Conservation (phyloP, 805 yeast genomes). For the Candida dajiaensis region DNA sequence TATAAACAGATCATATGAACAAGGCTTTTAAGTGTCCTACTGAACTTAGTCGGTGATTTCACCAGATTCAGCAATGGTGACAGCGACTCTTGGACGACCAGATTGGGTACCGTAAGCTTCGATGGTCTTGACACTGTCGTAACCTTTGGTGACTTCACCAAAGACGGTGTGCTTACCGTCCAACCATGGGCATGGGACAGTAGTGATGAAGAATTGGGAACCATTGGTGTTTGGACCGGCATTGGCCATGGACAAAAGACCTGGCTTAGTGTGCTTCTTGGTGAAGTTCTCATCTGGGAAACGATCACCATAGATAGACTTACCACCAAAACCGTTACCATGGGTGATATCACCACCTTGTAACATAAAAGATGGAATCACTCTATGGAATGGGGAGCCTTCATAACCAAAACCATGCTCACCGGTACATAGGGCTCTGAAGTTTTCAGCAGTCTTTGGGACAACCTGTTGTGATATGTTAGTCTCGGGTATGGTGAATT, state of each 20-base stretch:
- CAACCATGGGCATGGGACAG: slow-evolving; percentile 81
- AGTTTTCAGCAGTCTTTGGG: slow-evolving; percentile 95
- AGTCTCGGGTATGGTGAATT: background rate
- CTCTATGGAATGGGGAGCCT: slow-evolving; percentile 93
- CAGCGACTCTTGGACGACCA: slow-evolving; percentile 65
- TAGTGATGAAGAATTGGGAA: slow-evolving; percentile 94
- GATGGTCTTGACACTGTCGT: slow-evolving; percentile 78
- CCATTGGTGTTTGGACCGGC: slow-evolving; percentile 99
- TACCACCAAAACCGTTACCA: slow-evolving; percentile 97
- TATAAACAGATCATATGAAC: background rate
- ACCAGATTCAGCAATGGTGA: slow-evolving; percentile 56
- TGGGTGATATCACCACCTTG: slow-evolving; percentile 95
- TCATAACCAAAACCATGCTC: slow-evolving; percentile 94
- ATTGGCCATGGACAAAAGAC: slow-evolving; percentile 93
- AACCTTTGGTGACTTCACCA: slow-evolving; percentile 85
- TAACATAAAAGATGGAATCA: slow-evolving; percentile 95
- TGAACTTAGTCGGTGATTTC: slow-evolving; percentile 16
- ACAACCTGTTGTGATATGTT: slow-evolving; percentile 33
- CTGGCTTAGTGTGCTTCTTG: slow-evolving; percentile 72
- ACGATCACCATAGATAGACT: slow-evolving; percentile 76
- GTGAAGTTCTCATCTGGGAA: slow-evolving; percentile 74
- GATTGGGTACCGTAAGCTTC: slow-evolving; percentile 70
- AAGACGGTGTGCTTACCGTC: slow-evolving; percentile 94
- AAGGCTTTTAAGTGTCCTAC: background rate
- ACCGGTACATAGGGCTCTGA: slow-evolving; percentile 92